Percentiles rank a stretch among this genome's conserved stretches.
These are phyloP conservation scores for Fusarium tanahbumbuense DNA, from an alignment of 2,329 filamentous ascomycete species.

Conservation along the genomic window DNA sequence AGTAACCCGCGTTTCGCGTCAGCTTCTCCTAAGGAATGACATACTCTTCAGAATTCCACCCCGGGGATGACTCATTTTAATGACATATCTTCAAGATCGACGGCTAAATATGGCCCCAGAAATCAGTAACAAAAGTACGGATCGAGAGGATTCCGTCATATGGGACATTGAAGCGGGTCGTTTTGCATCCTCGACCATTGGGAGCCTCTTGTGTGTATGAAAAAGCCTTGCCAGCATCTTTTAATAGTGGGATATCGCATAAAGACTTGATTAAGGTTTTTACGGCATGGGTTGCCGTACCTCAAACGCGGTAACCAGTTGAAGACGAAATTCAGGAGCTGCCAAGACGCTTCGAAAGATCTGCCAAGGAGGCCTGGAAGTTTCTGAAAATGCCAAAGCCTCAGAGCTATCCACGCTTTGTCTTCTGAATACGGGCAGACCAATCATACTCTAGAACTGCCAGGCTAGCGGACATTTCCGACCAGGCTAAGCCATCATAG, in stretches of 20 bases:
- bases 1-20: not conserved
- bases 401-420: not conserved
- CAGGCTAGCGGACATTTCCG: not conserved
- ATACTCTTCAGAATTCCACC: not conserved
- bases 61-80: not conserved
- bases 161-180: not conserved
- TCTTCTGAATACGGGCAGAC: not conserved
- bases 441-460: not conserved
- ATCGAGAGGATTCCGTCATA: not conserved
- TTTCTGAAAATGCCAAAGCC: not conserved
- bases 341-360: not conserved
- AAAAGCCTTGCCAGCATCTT: not conserved
- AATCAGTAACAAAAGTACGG: not conserved
- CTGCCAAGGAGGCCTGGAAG: not conserved
- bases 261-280: not conserved
- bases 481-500: not conserved
- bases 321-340: not conserved
- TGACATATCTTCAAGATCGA: not conserved
- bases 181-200: not conserved
- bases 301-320: not conserved
- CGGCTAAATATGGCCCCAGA: not conserved
- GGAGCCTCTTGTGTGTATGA: not conserved
- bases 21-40: not conserved
- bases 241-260: not conserved
- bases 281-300: not conserved